Conservation (phyloP, 2,329 filamentous ascomycete genomes). For the Alternaria solani region DNA sequence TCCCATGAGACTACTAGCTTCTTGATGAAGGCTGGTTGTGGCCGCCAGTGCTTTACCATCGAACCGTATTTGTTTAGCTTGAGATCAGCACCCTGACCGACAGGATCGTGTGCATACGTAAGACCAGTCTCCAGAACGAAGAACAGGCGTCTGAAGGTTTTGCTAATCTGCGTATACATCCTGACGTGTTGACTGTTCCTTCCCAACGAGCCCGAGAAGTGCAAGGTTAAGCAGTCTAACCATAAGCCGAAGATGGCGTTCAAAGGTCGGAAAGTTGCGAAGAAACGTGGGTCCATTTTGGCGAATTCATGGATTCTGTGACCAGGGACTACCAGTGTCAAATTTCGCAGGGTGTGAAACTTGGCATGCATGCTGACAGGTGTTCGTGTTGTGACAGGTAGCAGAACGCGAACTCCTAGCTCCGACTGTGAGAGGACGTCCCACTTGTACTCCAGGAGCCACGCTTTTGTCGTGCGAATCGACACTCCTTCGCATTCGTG, state of each 20-base stretch:
- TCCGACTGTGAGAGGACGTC: background rate
- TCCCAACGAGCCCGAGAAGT: background rate
- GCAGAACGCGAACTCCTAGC: background rate
- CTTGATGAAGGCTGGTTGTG: constrained; percentile 1
- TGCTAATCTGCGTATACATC: too few relatives aligned
- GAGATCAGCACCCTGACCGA: background rate
- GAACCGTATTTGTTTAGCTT: background rate
- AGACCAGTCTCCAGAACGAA: constrained; percentile 5
- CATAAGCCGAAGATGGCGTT: constrained; percentile 10
- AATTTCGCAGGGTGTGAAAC: constrained; percentile 1
- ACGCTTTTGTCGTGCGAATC: background rate
- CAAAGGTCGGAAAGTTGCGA: background rate
- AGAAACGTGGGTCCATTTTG: background rate
- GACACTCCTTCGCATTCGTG: background rate
- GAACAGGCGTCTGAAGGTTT: background rate
- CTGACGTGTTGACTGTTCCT: background rate
- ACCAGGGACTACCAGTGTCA: constrained; percentile 3
- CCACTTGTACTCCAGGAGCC: background rate
- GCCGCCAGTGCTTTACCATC: background rate
- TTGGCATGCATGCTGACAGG: background rate
- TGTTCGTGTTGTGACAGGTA: background rate
- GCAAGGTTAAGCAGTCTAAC: constrained; percentile 1
- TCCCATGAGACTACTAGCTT: constrained; percentile 8
- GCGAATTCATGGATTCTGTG: background rate
- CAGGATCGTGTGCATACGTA: constrained; percentile 4